Evolutionary conservation across 352 stramenopile species (phyloP).

Genomic region (Phytophthora hybrid): DNA sequence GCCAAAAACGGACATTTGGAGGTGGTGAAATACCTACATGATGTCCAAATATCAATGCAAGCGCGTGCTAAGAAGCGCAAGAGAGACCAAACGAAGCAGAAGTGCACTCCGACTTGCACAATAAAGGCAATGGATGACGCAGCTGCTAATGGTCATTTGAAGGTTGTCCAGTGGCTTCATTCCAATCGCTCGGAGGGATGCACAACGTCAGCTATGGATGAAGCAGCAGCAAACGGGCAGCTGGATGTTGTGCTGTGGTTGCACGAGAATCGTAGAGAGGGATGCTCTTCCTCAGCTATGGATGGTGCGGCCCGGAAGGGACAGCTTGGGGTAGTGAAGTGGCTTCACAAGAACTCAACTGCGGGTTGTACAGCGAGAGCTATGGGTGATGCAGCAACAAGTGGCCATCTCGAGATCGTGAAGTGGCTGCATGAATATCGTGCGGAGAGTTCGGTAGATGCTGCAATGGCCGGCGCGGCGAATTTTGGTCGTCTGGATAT

Average conservation of each 20-base stretch:
- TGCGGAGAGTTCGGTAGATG: not conserved
- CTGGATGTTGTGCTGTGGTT: not conserved
- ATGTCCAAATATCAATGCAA: not conserved
- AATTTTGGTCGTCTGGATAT: not conserved
- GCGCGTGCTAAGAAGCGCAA: not conserved
- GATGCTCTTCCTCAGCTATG: not conserved
- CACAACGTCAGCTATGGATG: not conserved
- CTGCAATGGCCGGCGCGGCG: not conserved
- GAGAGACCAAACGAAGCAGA: not conserved
- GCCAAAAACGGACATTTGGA: not conserved
- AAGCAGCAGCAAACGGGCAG: not conserved
- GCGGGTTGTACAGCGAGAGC: not conserved
- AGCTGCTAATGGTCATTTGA: not conserved
- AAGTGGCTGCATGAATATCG: not conserved
- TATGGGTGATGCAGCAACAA: not conserved
- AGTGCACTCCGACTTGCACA: not conserved
- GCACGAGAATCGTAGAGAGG: not conserved
- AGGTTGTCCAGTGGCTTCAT: constrained; percentile 3
- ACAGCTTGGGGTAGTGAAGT: not conserved
- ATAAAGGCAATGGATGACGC: not conserved
- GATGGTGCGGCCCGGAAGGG: not conserved
- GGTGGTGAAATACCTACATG: not conserved
- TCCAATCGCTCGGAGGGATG: not conserved
- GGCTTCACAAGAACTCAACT: not conserved
- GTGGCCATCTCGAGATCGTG: not conserved